Evolutionary conservation across 345 rosid species (phyloP).

Genomic region (Euphorbia tirucalli): DNA sequence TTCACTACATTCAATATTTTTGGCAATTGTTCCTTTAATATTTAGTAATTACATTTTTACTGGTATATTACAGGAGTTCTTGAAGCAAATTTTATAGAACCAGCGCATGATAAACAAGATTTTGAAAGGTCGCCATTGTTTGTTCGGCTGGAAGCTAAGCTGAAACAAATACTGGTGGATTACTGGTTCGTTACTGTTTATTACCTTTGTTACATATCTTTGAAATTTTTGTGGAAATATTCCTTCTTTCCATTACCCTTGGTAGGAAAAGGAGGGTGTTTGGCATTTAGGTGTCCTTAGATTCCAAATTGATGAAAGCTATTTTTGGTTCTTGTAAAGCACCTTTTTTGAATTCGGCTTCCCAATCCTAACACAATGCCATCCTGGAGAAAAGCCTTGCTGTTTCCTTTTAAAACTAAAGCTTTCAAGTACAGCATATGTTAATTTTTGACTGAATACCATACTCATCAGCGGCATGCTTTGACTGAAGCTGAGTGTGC

Average conservation of each 20-base stretch:
- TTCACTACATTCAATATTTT: slow-evolving; percentile 18
- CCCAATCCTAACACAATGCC: neutral
- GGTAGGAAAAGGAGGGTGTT: neutral
- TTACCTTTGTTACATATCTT: neutral
- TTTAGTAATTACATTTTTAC: slow-evolving; percentile 20
- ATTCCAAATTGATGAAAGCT: neutral
- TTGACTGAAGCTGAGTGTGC: neutral
- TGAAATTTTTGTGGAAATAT: neutral
- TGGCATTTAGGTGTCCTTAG: neutral
- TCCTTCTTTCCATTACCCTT: neutral
- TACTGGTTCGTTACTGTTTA: slow-evolving; percentile 63
- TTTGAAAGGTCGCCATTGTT: slow-evolving; percentile 87
- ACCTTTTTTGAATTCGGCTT: neutral
- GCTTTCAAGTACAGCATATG: neutral
- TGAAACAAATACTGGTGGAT: slow-evolving; percentile 57
- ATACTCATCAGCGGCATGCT: neutral
- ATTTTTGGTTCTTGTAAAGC: neutral
- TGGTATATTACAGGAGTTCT: slow-evolving; percentile 66
- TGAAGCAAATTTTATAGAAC: slow-evolving; percentile 95
- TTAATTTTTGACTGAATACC: neutral
- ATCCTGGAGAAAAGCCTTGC: neutral
- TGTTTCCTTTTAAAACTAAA: neutral
- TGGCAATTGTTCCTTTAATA: slow-evolving; percentile 2
- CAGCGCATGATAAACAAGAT: slow-evolving; percentile 95
- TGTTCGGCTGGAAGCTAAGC: slow-evolving; percentile 66